Evolutionary conservation across 1,284 basidiomycete species (phyloP).

Genomic region (Coniferiporia sulphurascens): DNA sequence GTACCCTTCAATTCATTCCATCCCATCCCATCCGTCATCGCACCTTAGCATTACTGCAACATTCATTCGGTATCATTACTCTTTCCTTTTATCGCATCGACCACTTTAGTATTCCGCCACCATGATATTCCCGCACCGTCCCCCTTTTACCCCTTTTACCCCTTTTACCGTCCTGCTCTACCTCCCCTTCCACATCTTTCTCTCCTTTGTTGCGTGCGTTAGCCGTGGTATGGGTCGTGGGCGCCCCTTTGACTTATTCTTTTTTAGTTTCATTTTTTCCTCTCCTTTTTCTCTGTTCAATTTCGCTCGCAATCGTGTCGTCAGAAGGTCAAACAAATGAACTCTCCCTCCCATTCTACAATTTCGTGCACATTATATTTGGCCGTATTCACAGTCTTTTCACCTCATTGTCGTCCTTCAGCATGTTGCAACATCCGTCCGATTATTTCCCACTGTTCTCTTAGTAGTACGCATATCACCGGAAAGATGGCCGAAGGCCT

Average conservation of each 20-base stretch:
- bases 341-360: slow-evolving; percentile 11
- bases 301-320: slow-evolving; percentile 6
- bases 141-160: slow-evolving; percentile 25
- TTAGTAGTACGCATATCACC: slow-evolving; percentile 7
- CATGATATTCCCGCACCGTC: slow-evolving; percentile 16
- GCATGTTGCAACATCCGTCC: slow-evolving; percentile 47
- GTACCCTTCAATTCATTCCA: slow-evolving; percentile 15
- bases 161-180: slow-evolving; percentile 28
- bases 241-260: slow-evolving; percentile 19
- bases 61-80: slow-evolving; percentile 24
- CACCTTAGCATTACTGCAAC: slow-evolving; percentile 16
- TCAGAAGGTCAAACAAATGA: slow-evolving; percentile 15
- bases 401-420: slow-evolving; percentile 29
- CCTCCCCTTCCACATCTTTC: slow-evolving; percentile 25
- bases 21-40: neutral
- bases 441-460: slow-evolving; percentile 35
- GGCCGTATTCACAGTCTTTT: slow-evolving; percentile 27
- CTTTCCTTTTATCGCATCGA: slow-evolving; percentile 26
- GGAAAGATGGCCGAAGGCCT: neutral
- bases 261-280: slow-evolving; percentile 14
- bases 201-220: slow-evolving; percentile 14
- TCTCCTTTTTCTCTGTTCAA: slow-evolving; percentile 8
- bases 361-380: slow-evolving; percentile 20
- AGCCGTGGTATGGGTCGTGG: slow-evolving; percentile 11
- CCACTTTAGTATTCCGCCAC: slow-evolving; percentile 22